phyloP scores from a whole-genome alignment of 2,329 filamentous ascomycete species.

The Zymoseptoria tritici region DNA sequence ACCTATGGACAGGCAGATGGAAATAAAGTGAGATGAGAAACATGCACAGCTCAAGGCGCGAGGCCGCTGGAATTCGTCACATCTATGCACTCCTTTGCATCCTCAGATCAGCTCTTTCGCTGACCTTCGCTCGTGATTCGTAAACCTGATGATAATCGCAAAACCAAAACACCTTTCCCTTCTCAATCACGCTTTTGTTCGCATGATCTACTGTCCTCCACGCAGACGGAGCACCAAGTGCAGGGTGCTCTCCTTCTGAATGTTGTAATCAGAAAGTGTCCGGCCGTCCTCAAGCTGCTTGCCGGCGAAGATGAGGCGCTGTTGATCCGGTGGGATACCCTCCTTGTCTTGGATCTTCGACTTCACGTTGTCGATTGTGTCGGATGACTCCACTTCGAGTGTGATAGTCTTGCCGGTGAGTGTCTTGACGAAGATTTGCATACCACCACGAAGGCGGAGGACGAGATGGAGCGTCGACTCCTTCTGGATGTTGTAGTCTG shows the following conservation, averaged over 20 bases:
- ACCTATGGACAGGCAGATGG: not conserved
- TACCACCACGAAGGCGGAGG: slow-evolving; percentile 95
- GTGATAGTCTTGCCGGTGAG: slow-evolving; percentile 99
- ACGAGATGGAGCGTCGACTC: slow-evolving; percentile 98
- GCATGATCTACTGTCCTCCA: slow-evolving; percentile 53
- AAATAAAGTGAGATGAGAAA: not conserved
- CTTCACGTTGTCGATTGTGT: slow-evolving; percentile 97
- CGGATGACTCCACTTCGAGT: slow-evolving; percentile 99
- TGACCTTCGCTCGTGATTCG: not conserved
- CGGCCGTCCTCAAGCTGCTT: slow-evolving; percentile 99
- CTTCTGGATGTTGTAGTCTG: slow-evolving; percentile 99
- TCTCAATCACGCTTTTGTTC: not conserved
- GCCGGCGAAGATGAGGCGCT: slow-evolving; percentile 98
- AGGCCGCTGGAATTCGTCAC: not conserved
- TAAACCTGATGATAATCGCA: not conserved
- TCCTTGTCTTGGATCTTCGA: slow-evolving; percentile 97
- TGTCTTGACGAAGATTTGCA: slow-evolving; percentile 57
- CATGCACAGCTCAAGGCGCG: not conserved
- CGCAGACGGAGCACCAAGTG: slow-evolving; percentile 96
- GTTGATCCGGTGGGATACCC: slow-evolving; percentile 97
- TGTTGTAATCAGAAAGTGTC: slow-evolving; percentile 99
- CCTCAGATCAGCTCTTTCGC: not conserved
- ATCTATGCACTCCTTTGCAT: not conserved
- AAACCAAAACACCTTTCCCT: not conserved
- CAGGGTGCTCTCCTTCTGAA: slow-evolving; percentile 99